phyloP scores from a whole-genome alignment of 1,284 basidiomycete species.

The Peniophora sp. region DNA sequence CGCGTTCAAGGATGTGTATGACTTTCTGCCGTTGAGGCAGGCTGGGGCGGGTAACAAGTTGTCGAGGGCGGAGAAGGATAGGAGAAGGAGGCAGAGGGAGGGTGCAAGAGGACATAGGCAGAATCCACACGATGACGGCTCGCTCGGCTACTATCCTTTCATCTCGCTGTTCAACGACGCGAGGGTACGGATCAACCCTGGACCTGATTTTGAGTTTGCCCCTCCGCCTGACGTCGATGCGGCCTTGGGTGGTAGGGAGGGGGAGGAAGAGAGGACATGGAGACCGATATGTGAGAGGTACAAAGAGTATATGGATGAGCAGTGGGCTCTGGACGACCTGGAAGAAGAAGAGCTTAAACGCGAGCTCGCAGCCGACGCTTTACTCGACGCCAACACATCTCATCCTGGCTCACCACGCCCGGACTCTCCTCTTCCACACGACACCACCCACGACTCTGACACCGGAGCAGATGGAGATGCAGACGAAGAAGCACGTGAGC shows the following conservation, averaged over 20 bases:
- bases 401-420: too few relatives aligned
- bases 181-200: conserved; percentile 78
- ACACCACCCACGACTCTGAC: too few relatives aligned
- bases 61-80: conserved; percentile 23
- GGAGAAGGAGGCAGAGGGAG: conserved; percentile 44
- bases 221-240: conserved; percentile 71
- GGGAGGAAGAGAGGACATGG: conserved; percentile 43
- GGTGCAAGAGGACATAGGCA: conserved; percentile 68
- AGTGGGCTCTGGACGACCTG: conserved; percentile 58
- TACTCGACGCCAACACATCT: too few relatives aligned
- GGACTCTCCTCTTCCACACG: too few relatives aligned
- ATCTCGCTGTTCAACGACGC: conserved; percentile 92
- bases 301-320: conserved; percentile 69
- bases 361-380: conserved; percentile 18
- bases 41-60: conserved; percentile 42
- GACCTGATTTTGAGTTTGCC: conserved; percentile 76
- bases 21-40: conserved; percentile 81
- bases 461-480: too few relatives aligned
- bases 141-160: conserved; percentile 92
- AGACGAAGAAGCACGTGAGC: too few relatives aligned
- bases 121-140: conserved; percentile 90
- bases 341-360: conserved; percentile 59
- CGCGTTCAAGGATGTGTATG: conserved; percentile 87
- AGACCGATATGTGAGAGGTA: conserved; percentile 74
- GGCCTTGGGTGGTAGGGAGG: conserved; percentile 29